These are phyloP conservation scores for Corylus heterophylla DNA, from an alignment of 306 rosid species.

Conservation along the genomic window DNA sequence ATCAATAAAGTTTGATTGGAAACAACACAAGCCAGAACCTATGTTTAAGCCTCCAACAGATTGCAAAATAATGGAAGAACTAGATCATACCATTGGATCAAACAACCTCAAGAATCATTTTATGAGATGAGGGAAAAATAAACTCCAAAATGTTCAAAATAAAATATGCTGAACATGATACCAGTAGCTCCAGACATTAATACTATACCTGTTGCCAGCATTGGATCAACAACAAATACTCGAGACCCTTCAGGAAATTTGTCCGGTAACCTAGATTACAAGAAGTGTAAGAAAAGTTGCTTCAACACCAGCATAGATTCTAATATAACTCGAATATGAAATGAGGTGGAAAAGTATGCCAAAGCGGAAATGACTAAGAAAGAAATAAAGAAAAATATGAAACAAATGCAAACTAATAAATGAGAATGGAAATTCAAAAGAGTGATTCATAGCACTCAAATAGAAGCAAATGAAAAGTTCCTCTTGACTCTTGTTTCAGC, in stretches of 20 bases:
- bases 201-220: conserved; percentile 85
- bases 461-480: neutral
- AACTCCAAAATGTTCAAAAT: neutral
- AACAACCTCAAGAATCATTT: neutral
- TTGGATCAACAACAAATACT: conserved; percentile 84
- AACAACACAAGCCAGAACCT: neutral
- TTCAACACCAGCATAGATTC: neutral
- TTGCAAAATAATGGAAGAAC: neutral
- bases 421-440: neutral
- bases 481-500: neutral
- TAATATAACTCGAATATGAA: neutral
- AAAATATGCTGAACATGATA: neutral
- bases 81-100: neutral
- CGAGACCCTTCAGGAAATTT: conserved; percentile 74
- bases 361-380: conserved; percentile 6
- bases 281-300: conserved; percentile 6
- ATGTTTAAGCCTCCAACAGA: neutral
- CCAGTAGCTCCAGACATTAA: conserved; percentile 20
- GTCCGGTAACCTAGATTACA: conserved; percentile 63
- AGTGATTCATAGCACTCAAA: neutral
- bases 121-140: neutral
- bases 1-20: neutral
- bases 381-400: neutral
- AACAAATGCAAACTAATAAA: neutral
- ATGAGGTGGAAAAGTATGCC: neutral